A percentile compares a stretch with the other conserved stretches of the same genome.
phyloP scores from a whole-genome alignment of 202 grass and related monocot species.

The Elaeis oleifera region DNA sequence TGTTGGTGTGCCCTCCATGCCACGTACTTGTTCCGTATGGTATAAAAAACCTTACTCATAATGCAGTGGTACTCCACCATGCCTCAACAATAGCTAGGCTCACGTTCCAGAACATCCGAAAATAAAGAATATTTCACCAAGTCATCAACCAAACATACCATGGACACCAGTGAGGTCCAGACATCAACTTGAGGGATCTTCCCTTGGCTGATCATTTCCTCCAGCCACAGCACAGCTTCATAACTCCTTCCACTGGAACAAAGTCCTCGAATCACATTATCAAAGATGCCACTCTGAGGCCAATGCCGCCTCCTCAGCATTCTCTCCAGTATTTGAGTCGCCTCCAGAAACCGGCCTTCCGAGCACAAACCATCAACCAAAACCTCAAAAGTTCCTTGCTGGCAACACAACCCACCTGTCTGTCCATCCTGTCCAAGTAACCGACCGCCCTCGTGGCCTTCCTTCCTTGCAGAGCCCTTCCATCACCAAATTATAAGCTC shows the following conservation, averaged over 20 bases:
- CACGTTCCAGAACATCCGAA: conserved; percentile 20
- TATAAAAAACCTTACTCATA: no score
- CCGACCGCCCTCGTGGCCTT: conserved; percentile 47
- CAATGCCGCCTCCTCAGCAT: conserved; percentile 54
- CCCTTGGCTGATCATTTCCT: conserved; percentile 79
- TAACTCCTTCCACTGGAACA: conserved; percentile 47
- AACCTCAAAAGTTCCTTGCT: conserved; percentile 60
- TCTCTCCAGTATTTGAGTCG: conserved; percentile 48
- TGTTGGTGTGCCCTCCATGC: no score
- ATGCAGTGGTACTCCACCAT: background rate
- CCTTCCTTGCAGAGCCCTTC: conserved; percentile 50
- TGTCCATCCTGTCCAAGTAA: conserved; percentile 59
- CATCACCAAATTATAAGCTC: conserved; percentile 67
- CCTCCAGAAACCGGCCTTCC: conserved; percentile 38
- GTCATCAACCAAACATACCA: conserved; percentile 24
- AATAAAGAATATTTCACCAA: conserved; percentile 10
- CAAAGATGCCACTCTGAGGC: conserved; percentile 40
- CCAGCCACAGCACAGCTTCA: conserved; percentile 70
- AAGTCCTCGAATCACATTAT: conserved; percentile 49
- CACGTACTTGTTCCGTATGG: no score
- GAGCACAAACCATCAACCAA: conserved; percentile 52
- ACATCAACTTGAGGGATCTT: conserved; percentile 35
- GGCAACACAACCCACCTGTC: conserved; percentile 47
- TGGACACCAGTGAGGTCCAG: conserved; percentile 49
- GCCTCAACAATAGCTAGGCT: background rate